A percentile compares a stretch with the other conserved stretches of the same genome.
These are phyloP conservation scores for Blastobotrys malaysiensis DNA, from an alignment of 1,139 yeast genomes.

Conservation along the genomic window DNA sequence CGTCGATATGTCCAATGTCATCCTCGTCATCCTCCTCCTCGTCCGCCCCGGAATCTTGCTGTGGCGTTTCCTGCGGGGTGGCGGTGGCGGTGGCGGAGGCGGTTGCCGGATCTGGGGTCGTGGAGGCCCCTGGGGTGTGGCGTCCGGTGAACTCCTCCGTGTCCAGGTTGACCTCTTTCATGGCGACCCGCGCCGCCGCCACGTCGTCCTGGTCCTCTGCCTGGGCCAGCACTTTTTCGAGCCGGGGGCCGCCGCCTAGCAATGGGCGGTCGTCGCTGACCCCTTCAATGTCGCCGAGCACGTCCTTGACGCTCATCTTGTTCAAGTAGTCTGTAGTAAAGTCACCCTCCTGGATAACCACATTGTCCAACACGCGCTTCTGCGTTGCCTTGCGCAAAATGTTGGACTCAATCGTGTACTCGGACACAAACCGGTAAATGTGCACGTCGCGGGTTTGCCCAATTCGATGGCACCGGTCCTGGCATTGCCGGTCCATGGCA, in stretches of 20 bases:
- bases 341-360: slow-evolving; percentile 96
- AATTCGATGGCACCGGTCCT: slow-evolving; percentile 97
- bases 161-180: slow-evolving; percentile 80
- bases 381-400: slow-evolving; percentile 93
- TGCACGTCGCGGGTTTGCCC: slow-evolving; percentile 98
- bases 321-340: slow-evolving; percentile 96
- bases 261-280: slow-evolving; percentile 24
- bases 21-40: slow-evolving; percentile 56
- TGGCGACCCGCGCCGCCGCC: slow-evolving; percentile 82
- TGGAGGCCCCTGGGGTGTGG: slow-evolving; percentile 12
- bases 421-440: slow-evolving; percentile 92
- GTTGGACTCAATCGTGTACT: slow-evolving; percentile 93
- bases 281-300: slow-evolving; percentile 60
- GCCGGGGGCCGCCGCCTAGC: slow-evolving; percentile 36
- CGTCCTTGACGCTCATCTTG: slow-evolving; percentile 80
- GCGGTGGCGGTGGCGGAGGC: slow-evolving; percentile 16
- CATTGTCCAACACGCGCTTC: slow-evolving; percentile 89
- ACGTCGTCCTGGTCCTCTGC: slow-evolving; percentile 98
- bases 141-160: slow-evolving; percentile 72
- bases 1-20: slow-evolving; percentile 86
- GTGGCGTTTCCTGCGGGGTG: slow-evolving; percentile 7
- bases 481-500: slow-evolving; percentile 99
- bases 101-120: slow-evolving; percentile 14
- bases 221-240: slow-evolving; percentile 67
- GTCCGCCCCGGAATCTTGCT: slow-evolving; percentile 14